A percentile compares a stretch with the other conserved stretches of the same genome.
Evolutionary conservation across 139 green algal species (phyloP).

Genomic region (Chlamydomonas sphaeroides): DNA sequence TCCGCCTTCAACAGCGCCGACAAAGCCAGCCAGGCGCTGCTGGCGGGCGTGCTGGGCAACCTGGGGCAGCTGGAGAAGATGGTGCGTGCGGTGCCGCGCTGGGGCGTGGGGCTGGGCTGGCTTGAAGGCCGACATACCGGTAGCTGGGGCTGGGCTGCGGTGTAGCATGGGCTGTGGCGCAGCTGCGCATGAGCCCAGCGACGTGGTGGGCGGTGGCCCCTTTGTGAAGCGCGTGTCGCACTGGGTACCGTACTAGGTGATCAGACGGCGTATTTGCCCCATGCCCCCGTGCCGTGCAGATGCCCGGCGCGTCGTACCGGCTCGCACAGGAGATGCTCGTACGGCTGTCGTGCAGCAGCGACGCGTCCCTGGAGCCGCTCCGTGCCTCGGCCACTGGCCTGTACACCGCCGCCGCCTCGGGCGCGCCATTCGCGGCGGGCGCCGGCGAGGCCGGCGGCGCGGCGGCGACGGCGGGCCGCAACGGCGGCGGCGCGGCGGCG

Average conservation of each 20-base stretch:
- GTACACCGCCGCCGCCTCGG: not conserved
- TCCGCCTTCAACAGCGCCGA: conserved; percentile 10
- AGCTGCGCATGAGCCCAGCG: no score
- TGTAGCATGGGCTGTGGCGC: no score
- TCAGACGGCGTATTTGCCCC: no score
- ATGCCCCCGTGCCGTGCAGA: no score
- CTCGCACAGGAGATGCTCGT: conserved; percentile 41
- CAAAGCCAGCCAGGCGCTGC: conserved; percentile 24
- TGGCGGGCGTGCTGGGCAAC: conserved; percentile 39
- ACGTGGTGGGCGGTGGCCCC: no score
- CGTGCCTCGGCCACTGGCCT: conserved; percentile 35
- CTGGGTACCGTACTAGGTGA: no score
- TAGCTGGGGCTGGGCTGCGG: no score
- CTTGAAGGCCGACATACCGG: no score
- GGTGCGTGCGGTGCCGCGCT: not conserved
- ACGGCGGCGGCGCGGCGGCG: not conserved
- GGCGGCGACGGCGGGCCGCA: not conserved
- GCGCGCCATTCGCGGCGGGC: not conserved
- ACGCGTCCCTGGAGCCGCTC: conserved; percentile 43
- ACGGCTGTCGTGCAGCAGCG: conserved; percentile 37
- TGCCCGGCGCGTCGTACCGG: conserved; percentile 29
- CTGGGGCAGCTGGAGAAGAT: conserved; percentile 47
- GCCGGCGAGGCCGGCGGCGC: not conserved
- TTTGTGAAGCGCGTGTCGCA: no score
- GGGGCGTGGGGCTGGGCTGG: not conserved